phyloP scores from a whole-genome alignment of 176 grass and related monocot species.

The Paspalum vaginatum region DNA sequence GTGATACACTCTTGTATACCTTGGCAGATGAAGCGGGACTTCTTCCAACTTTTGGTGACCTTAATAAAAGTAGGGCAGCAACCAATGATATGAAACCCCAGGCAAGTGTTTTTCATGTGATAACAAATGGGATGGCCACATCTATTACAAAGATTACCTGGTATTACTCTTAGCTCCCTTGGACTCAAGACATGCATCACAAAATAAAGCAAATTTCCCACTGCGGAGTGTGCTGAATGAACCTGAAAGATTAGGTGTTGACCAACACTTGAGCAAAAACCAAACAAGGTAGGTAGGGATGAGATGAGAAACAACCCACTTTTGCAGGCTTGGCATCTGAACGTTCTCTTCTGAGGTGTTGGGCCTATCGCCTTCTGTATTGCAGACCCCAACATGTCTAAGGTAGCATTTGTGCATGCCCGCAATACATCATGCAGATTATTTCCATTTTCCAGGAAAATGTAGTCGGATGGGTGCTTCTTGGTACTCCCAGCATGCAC shows the following conservation, averaged over 20 bases:
- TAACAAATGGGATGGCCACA: slow-evolving; percentile 18
- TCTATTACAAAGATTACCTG: slow-evolving; percentile 43
- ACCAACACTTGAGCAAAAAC: slow-evolving; percentile 18
- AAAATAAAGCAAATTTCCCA: slow-evolving; percentile 61
- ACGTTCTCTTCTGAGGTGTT: slow-evolving; percentile 46
- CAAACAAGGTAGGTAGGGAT: slow-evolving; percentile 3
- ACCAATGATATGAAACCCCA: neutral
- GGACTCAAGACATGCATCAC: slow-evolving; percentile 60
- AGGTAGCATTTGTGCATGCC: slow-evolving; percentile 45
- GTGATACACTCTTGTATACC: slow-evolving; percentile 46
- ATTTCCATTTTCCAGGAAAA: slow-evolving; percentile 69
- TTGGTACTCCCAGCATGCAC: slow-evolving; percentile 81
- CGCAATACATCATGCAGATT: slow-evolving; percentile 64
- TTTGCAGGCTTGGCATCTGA: slow-evolving; percentile 58
- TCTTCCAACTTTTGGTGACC: slow-evolving; percentile 37
- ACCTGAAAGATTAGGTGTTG: slow-evolving; percentile 36
- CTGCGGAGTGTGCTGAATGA: slow-evolving; percentile 41
- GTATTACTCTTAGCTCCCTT: slow-evolving; percentile 31
- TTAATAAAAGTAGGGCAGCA: slow-evolving; percentile 38
- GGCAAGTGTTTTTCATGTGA: neutral
- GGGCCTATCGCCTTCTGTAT: slow-evolving; percentile 58
- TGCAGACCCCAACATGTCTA: slow-evolving; percentile 58
- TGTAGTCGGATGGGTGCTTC: slow-evolving; percentile 74
- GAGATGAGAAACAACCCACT: slow-evolving; percentile 28
- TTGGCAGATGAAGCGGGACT: slow-evolving; percentile 38